phyloP scores from a whole-genome alignment of 164 flowering plant genomes.

The Vitis rupestris region DNA sequence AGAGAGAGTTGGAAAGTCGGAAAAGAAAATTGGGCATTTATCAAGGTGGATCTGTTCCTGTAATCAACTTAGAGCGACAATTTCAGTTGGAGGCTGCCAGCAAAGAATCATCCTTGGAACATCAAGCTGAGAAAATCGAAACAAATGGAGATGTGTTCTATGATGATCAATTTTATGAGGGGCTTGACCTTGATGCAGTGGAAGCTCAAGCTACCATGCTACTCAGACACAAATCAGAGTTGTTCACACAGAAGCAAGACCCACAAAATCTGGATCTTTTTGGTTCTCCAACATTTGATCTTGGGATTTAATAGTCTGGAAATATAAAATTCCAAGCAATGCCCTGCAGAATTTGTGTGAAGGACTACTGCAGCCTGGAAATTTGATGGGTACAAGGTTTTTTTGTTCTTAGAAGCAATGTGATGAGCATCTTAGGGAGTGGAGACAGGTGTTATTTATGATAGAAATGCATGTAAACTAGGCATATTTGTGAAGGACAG shows the following conservation, averaged over 20 bases:
- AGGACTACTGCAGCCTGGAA: no score
- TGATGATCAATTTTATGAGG: constrained; percentile 76
- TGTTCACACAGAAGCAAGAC: constrained; percentile 19
- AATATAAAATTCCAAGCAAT: neutral
- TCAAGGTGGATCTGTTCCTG: constrained; percentile 31
- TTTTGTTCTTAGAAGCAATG: no score
- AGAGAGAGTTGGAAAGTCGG: constrained; percentile 28
- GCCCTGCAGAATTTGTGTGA: no score
- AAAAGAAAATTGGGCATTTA: constrained; percentile 57
- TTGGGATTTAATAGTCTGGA: constrained; percentile 56
- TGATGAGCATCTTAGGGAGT: no score
- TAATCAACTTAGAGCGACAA: constrained; percentile 36
- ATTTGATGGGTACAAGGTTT: no score
- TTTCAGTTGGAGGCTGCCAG: constrained; percentile 22
- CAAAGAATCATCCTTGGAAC: constrained; percentile 12
- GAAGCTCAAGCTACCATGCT: constrained; percentile 81
- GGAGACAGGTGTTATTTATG: no score
- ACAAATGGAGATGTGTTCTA: constrained; percentile 21
- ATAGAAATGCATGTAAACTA: no score
- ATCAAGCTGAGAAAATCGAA: constrained; percentile 22
- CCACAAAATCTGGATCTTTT: constrained; percentile 17
- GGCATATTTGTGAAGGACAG: no score
- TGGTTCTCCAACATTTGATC: constrained; percentile 80
- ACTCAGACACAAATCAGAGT: constrained; percentile 37
- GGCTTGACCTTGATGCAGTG: constrained; percentile 81